A percentile compares a stretch with the other conserved stretches of the same genome.
Conservation (phyloP, 345 rosid genomes). For the Syzygium grande region DNA sequence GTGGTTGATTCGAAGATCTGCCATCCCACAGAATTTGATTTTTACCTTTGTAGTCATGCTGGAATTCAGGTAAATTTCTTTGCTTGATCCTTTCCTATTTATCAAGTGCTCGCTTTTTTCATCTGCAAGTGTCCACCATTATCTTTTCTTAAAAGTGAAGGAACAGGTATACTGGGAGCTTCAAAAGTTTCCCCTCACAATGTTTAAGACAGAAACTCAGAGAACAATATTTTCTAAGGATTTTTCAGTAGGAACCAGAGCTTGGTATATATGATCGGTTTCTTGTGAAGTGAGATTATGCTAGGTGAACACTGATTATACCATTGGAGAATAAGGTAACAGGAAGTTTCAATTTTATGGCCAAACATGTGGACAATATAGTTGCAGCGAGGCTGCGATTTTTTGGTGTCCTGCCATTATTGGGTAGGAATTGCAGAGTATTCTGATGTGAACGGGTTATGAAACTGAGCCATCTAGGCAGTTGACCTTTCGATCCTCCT, state of each 20-base stretch:
- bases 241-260: not conserved
- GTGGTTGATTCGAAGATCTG: conserved; percentile 94
- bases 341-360: not conserved
- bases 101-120: not conserved
- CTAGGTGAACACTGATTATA: not conserved
- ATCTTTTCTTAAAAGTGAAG: not conserved
- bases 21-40: conserved; percentile 95
- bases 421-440: not conserved
- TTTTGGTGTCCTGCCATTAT: not conserved
- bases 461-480: not conserved
- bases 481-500: not conserved
- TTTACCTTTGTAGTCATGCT: conserved; percentile 98
- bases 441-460: not conserved
- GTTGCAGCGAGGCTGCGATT: not conserved
- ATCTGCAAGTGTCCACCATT: not conserved
- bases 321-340: not conserved
- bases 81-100: not conserved
- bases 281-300: not conserved
- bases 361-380: not conserved
- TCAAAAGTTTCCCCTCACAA: not conserved
- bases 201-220: not conserved
- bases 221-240: not conserved
- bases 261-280: not conserved
- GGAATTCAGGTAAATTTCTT: conserved; percentile 74
- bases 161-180: not conserved